A percentile compares a stretch with the other conserved stretches of the same genome.
Conservation (phyloP, 2,329 filamentous ascomycete genomes). For the Monosporascus ibericus region DNA sequence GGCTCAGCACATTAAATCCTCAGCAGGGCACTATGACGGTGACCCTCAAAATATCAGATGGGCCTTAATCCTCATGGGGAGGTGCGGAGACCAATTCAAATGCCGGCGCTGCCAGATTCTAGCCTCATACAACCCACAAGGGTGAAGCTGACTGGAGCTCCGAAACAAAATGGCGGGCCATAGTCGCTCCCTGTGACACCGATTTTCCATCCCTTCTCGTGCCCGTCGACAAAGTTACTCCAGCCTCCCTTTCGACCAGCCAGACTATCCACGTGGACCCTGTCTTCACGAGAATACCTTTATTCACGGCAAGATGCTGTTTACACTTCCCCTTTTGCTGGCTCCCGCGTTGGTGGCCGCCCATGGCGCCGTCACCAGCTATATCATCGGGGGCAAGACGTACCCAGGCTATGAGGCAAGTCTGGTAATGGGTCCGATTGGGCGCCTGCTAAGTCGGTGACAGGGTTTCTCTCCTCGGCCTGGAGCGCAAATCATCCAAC, state of each 20-base stretch:
- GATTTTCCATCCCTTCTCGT: conserved; percentile 3
- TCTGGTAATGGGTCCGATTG: neutral
- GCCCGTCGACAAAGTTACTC: conserved; percentile 15
- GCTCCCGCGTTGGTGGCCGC: conserved; percentile 25
- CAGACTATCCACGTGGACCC: conserved; percentile 4
- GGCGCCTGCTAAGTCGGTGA: neutral
- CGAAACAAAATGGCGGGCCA: conserved; percentile 7
- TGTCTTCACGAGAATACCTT: conserved; percentile 1
- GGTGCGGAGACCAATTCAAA: neutral
- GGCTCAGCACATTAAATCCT: neutral
- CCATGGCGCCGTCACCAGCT: conserved; percentile 38
- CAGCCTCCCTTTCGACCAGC: conserved; percentile 8
- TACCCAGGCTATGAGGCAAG: conserved; percentile 33
- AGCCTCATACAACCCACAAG: neutral
- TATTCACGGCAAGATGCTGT: conserved; percentile 17
- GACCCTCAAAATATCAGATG: neutral
- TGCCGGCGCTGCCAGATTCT: neutral
- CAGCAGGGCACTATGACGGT: neutral
- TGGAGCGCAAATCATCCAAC: conserved; percentile 46
- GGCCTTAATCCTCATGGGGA: neutral
- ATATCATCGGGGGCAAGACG: conserved; percentile 36
- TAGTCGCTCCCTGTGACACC: conserved; percentile 2
- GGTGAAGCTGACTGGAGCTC: neutral
- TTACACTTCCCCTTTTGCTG: conserved; percentile 17
- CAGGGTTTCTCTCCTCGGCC: conserved; percentile 43